Percentiles rank a stretch among this genome's conserved stretches.
These are phyloP conservation scores for Cicer chorassanicum DNA, from an alignment of 306 rosid species.

Conservation along the genomic window DNA sequence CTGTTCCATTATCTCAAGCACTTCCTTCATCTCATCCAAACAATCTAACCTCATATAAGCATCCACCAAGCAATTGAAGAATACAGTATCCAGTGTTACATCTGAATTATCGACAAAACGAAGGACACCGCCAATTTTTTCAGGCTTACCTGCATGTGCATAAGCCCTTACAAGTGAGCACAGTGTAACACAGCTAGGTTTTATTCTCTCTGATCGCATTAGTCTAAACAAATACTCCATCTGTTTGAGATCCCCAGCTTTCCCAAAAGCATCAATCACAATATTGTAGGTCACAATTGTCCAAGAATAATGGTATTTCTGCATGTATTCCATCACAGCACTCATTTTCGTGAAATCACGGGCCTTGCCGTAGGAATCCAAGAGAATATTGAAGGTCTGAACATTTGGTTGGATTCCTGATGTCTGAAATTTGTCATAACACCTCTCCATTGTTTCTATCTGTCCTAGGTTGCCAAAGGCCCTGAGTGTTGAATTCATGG, in stretches of 20 bases:
- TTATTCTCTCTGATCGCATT: slow-evolving; percentile 89
- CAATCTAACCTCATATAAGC: slow-evolving; percentile 80
- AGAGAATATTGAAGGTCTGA: slow-evolving; percentile 83
- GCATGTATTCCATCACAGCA: slow-evolving; percentile 96
- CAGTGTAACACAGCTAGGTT: slow-evolving; percentile 89
- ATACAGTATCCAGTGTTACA: slow-evolving; percentile 66
- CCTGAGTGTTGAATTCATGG: slow-evolving; percentile 91
- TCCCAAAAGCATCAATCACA: slow-evolving; percentile 91
- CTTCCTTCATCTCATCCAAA: slow-evolving; percentile 76
- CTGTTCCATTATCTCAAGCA: slow-evolving; percentile 77
- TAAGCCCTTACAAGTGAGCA: slow-evolving; percentile 91
- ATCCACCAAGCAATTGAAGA: slow-evolving; percentile 87
- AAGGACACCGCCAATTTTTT: slow-evolving; percentile 68
- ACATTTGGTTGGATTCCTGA: slow-evolving; percentile 90
- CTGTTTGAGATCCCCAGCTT: slow-evolving; percentile 89
- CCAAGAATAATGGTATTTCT: slow-evolving; percentile 90
- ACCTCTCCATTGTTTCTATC: slow-evolving; percentile 91
- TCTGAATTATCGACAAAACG: slow-evolving; percentile 82
- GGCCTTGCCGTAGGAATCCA: slow-evolving; percentile 83
- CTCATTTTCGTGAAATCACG: slow-evolving; percentile 74
- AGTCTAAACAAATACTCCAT: slow-evolving; percentile 91
- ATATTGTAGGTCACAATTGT: slow-evolving; percentile 85
- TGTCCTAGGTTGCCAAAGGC: slow-evolving; percentile 87
- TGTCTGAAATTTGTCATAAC: slow-evolving; percentile 80
- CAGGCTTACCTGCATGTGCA: slow-evolving; percentile 73